Conservation (phyloP, 108 stramenopile species). For the Aurantiochytrium sp. region DNA sequence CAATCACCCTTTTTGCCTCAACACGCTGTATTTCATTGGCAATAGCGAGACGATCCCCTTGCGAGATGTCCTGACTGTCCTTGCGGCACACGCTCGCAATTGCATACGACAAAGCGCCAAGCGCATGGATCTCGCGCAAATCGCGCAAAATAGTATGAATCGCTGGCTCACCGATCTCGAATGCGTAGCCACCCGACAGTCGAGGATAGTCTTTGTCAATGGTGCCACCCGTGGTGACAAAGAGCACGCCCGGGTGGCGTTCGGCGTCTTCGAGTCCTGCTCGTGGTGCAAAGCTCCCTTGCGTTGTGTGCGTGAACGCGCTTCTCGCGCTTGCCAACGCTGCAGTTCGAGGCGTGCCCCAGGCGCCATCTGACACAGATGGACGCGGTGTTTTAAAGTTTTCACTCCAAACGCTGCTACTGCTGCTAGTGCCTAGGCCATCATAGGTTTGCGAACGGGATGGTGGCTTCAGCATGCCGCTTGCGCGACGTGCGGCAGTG, state of each 20-base stretch:
- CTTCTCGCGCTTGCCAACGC: background rate
- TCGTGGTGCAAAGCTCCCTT: no score
- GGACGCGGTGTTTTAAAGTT: no score
- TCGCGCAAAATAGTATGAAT: background rate
- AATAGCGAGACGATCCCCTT: background rate
- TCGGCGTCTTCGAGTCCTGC: no score
- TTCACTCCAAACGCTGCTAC: background rate
- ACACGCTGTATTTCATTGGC: background rate
- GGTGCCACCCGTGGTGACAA: background rate
- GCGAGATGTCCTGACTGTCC: background rate
- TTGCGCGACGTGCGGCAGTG: background rate
- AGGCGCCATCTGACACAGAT: background rate
- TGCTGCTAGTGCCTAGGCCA: background rate
- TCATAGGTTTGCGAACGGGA: background rate
- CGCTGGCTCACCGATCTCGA: constrained; percentile 5
- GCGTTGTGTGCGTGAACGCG: background rate
- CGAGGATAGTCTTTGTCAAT: constrained; percentile 6
- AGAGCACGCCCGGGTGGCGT: background rate
- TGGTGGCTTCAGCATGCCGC: background rate
- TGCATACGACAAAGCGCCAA: background rate
- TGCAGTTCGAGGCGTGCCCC: background rate
- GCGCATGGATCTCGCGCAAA: background rate
- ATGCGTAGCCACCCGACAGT: background rate
- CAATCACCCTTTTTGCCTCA: background rate
- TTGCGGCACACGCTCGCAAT: constrained; percentile 4